Conservation (phyloP, 352 stramenopile genomes). For the Peronosclerospora sorghi region DNA sequence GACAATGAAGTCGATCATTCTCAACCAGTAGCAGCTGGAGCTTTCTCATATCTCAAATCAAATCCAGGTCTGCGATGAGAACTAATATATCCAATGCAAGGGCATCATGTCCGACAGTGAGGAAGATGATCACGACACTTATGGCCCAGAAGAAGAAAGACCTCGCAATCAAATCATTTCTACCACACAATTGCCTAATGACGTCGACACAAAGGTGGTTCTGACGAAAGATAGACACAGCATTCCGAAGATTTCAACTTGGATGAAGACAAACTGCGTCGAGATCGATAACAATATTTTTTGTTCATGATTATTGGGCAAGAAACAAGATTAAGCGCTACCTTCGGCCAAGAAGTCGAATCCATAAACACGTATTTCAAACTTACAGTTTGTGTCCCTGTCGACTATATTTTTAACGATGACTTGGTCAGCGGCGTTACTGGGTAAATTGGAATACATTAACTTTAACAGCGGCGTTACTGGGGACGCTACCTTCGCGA, state of each 20-base stretch:
- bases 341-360: constrained; percentile 1
- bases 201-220: background rate
- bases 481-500: constrained; percentile 53
- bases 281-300: constrained; percentile 63
- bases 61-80: constrained; percentile 23
- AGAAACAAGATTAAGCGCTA: constrained; percentile 22
- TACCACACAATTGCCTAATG: constrained; percentile 10
- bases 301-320: constrained; percentile 67
- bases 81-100: constrained; percentile 1
- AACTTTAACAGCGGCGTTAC: constrained; percentile 41
- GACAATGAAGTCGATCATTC: constrained; percentile 14
- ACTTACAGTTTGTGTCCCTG: too few species aligned
- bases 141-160: constrained; percentile 29
- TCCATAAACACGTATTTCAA: too few species aligned
- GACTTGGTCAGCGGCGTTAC: too few species aligned
- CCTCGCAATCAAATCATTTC: constrained; percentile 17
- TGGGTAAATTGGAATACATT: too few species aligned
- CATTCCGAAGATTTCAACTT: constrained; percentile 53
- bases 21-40: constrained; percentile 21
- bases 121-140: constrained; percentile 21
- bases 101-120: constrained; percentile 24
- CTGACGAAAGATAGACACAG: too few species aligned
- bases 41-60: constrained; percentile 54
- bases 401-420: too few species aligned
- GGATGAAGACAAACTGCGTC: constrained; percentile 35